Percentiles rank a stretch among this genome's conserved stretches.
These are phyloP conservation scores for Scheffersomyces lignicola DNA, from an alignment of 1,139 yeast genomes.

Conservation along the genomic window DNA sequence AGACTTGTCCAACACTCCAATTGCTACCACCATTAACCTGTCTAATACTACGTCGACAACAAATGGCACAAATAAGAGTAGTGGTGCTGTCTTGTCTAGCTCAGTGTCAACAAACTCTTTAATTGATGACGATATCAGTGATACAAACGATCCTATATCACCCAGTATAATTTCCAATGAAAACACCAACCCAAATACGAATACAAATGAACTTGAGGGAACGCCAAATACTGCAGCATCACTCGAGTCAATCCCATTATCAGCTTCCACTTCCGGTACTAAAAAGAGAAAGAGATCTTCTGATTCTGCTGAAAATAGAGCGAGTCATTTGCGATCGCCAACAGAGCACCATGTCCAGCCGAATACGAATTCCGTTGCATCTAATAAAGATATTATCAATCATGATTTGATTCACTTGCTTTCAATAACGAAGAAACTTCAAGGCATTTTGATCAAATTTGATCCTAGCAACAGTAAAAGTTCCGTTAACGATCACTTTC, in stretches of 20 bases:
- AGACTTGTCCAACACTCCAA: neutral
- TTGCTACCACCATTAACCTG: constrained; percentile 3
- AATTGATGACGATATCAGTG: constrained; percentile 1
- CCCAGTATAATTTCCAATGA: neutral
- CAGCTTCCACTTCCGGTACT: neutral
- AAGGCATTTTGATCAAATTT: constrained; percentile 19
- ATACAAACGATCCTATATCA: constrained; percentile 2
- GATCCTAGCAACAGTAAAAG: constrained; percentile 16
- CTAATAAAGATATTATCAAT: constrained; percentile 11
- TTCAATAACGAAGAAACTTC: constrained; percentile 35
- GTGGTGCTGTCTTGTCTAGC: no score
- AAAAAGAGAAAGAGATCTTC: constrained; percentile 2
- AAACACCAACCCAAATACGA: neutral
- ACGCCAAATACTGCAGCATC: neutral
- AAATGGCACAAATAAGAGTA: constrained; percentile 3
- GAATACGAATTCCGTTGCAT: constrained; percentile 5
- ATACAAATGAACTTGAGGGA: neutral
- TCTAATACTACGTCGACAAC: no score
- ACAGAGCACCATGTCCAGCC: neutral
- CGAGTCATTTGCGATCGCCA: neutral
- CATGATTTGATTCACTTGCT: constrained; percentile 33
- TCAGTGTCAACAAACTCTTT: neutral
- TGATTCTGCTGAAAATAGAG: neutral
- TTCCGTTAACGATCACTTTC: constrained; percentile 27
- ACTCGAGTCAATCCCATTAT: neutral